phyloP scores from a whole-genome alignment of 208 protist species.

The Leishmania turanica region DNA sequence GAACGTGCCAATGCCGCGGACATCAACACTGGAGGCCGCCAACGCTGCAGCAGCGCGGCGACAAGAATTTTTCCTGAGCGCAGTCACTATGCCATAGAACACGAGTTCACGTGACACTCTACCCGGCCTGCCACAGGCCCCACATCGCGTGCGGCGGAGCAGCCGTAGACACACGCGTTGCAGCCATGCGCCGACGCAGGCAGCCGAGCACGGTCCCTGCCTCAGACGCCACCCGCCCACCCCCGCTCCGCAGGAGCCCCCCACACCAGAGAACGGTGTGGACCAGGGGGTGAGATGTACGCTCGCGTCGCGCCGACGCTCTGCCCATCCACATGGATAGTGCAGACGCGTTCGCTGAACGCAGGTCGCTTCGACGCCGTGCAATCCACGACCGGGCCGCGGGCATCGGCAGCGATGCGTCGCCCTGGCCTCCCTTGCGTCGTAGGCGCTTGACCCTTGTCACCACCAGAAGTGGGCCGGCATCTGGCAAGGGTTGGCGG shows the following conservation, averaged over 20 bases:
- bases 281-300: not conserved
- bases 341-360: not conserved
- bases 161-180: not conserved
- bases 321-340: not conserved
- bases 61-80: not conserved
- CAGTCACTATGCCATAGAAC: not conserved
- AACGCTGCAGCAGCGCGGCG: not conserved
- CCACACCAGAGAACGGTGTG: not conserved
- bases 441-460: not conserved
- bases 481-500: no score
- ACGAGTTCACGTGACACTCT: not conserved
- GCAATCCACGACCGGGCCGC: not conserved
- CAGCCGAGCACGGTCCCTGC: not conserved
- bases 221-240: not conserved
- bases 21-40: not conserved
- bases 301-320: not conserved
- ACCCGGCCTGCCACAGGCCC: not conserved
- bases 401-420: not conserved
- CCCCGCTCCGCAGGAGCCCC: not conserved
- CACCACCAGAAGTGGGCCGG: no score
- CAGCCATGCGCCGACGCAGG: no score
- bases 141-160: not conserved
- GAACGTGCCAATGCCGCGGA: not conserved
- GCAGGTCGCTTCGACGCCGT: not conserved
- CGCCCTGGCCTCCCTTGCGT: not conserved